Percentiles rank a stretch among this genome's conserved stretches.
These are phyloP conservation scores for Cryomyces minteri DNA, from an alignment of 495 filamentous ascomycete species.

Conservation along the genomic window DNA sequence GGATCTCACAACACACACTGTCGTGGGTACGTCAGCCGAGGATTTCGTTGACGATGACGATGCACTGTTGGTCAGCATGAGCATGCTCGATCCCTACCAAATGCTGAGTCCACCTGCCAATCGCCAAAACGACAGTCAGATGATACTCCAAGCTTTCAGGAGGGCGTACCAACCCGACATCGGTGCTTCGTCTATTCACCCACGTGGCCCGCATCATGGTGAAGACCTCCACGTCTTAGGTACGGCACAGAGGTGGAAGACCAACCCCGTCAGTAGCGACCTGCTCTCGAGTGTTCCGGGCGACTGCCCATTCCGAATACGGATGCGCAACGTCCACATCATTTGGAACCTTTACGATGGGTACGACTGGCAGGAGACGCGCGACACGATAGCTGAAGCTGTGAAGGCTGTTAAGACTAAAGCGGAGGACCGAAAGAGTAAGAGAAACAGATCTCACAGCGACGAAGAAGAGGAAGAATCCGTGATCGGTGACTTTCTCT, in stretches of 20 bases:
- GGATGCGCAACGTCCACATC: constrained; percentile 69
- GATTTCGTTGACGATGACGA: not conserved
- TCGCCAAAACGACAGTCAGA: too few species aligned
- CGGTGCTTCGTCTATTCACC: not conserved
- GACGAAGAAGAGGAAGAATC: constrained; percentile 60
- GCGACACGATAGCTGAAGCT: constrained; percentile 68
- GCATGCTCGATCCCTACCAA: not conserved
- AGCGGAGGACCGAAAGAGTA: constrained; percentile 48
- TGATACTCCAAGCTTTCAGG: not conserved
- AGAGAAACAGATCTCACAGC: constrained; percentile 30
- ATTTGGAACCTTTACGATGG: constrained; percentile 99
- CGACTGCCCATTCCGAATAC: constrained; percentile 54
- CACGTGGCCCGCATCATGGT: too few species aligned
- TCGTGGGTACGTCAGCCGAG: too few species aligned
- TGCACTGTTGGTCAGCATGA: not conserved
- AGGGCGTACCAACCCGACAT: not conserved
- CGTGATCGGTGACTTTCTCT: constrained; percentile 84
- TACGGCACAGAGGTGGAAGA: constrained; percentile 37
- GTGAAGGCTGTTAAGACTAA: constrained; percentile 71
- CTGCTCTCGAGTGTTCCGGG: too few species aligned
- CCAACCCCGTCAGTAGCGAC: too few species aligned
- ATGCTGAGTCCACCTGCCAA: too few species aligned
- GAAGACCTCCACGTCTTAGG: constrained; percentile 22
- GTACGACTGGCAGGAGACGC: constrained; percentile 88
- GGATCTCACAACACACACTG: too few species aligned